Evolutionary conservation across 2,329 filamentous ascomycete species (phyloP).

Genomic region (Scleromitrula shiraiana): DNA sequence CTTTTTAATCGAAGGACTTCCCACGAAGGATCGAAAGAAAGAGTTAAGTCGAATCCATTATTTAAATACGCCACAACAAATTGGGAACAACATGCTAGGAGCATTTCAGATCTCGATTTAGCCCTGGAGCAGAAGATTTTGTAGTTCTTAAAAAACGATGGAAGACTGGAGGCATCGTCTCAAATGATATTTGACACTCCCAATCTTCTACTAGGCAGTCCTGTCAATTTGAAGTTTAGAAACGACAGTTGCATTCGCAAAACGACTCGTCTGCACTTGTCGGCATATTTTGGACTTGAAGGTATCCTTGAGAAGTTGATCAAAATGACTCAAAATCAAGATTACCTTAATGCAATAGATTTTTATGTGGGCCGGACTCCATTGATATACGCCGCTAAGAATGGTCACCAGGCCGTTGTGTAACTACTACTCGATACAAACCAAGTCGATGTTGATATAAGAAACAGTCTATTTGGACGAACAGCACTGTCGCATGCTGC

Average conservation of each 20-base stretch:
- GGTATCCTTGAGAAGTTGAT: background rate
- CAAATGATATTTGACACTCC: background rate
- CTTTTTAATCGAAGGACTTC: constrained; percentile 19
- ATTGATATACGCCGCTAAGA: background rate
- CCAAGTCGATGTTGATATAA: too few species aligned
- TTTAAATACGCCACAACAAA: constrained; percentile 27
- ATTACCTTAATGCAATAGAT: background rate
- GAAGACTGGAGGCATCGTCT: background rate
- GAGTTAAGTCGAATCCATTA: constrained; percentile 22
- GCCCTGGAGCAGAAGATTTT: background rate
- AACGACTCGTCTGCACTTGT: constrained; percentile 17
- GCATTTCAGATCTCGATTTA: constrained; percentile 11
- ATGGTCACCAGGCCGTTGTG: background rate
- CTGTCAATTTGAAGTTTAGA: too few species aligned
- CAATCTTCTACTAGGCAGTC: constrained; percentile 3
- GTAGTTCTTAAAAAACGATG: constrained; percentile 9
- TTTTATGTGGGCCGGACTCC: background rate
- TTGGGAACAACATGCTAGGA: constrained; percentile 30
- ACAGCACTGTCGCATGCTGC: too few species aligned
- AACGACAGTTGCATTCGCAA: too few species aligned
- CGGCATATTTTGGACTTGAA: constrained; percentile 14
- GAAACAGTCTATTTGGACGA: too few species aligned
- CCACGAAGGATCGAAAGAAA: constrained; percentile 15
- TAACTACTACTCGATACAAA: background rate
- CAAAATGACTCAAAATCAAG: background rate